Percentiles rank a stretch among this genome's conserved stretches.
Evolutionary conservation across 306 rosid genomes (phyloP).

Genomic region (Dryas alaskensis): DNA sequence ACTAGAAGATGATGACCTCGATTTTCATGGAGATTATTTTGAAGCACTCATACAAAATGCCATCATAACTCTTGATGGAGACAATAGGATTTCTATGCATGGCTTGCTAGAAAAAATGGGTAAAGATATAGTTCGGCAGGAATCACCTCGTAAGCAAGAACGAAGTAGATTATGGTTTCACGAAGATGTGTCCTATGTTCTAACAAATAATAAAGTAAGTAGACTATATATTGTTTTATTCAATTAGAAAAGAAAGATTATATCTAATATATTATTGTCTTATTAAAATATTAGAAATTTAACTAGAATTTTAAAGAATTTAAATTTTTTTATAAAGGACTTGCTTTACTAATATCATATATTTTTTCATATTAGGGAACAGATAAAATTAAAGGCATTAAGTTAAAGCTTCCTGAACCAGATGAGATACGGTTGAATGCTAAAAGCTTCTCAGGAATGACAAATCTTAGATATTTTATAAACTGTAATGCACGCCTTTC

Average conservation of each 20-base stretch:
- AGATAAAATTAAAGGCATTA: neutral
- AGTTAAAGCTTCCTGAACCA: neutral
- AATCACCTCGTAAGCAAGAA: neutral
- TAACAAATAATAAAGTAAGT: neutral
- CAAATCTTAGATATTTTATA: slow-evolving; percentile 26
- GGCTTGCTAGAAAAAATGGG: slow-evolving; percentile 42
- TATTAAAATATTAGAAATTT: too few relatives aligned
- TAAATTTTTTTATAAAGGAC: neutral
- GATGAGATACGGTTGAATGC: slow-evolving; percentile 16
- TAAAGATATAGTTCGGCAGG: slow-evolving; percentile 21
- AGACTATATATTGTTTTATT: neutral
- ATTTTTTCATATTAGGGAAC: neutral
- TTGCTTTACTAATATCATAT: slow-evolving; percentile 16
- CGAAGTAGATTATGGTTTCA: slow-evolving; percentile 34
- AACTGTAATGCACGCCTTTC: slow-evolving; percentile 25
- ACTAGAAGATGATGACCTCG: slow-evolving; percentile 28
- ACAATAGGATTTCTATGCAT: slow-evolving; percentile 26
- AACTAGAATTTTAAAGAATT: too few relatives aligned
- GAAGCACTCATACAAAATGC: neutral
- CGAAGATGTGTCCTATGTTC: slow-evolving; percentile 26
- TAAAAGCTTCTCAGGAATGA: slow-evolving; percentile 22
- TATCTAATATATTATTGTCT: too few relatives aligned
- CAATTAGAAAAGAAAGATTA: too few relatives aligned
- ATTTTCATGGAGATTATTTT: neutral
- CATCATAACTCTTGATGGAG: slow-evolving; percentile 9